A percentile compares a stretch with the other conserved stretches of the same genome.
These are phyloP conservation scores for Mitragyna speciosa DNA, from an alignment of 257 asterid genomes.

Conservation along the genomic window DNA sequence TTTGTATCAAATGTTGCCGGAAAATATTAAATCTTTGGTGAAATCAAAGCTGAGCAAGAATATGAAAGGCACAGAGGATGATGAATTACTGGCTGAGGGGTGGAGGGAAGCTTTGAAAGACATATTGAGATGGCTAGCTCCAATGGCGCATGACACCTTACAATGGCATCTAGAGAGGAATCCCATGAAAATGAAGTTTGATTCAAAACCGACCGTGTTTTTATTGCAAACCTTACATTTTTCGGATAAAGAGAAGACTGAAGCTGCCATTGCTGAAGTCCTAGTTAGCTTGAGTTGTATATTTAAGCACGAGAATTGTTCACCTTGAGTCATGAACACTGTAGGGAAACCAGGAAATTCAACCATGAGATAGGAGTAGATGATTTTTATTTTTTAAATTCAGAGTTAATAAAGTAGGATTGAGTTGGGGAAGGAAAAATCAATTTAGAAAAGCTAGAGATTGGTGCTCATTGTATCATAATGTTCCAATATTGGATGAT, in stretches of 20 bases:
- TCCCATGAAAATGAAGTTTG: slow-evolving; percentile 64
- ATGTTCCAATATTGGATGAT: background rate
- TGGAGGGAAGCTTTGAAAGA: slow-evolving; percentile 75
- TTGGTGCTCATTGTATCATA: background rate
- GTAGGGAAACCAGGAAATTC: background rate
- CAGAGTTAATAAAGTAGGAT: background rate
- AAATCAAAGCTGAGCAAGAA: slow-evolving; percentile 65
- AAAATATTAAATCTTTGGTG: slow-evolving; percentile 51
- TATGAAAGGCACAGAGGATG: slow-evolving; percentile 37
- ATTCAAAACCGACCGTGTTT: slow-evolving; percentile 43
- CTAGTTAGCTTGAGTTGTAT: slow-evolving; percentile 81
- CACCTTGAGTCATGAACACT: slow-evolving; percentile 21
- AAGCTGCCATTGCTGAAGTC: slow-evolving; percentile 81
- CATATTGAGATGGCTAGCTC: slow-evolving; percentile 75
- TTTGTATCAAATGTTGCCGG: slow-evolving; percentile 75
- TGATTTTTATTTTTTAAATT: background rate
- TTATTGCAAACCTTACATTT: slow-evolving; percentile 73
- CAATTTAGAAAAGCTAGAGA: background rate
- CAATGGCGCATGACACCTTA: slow-evolving; percentile 69
- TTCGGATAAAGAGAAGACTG: slow-evolving; percentile 81
- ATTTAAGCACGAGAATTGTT: slow-evolving; percentile 52
- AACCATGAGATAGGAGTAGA: background rate
- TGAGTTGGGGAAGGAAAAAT: background rate
- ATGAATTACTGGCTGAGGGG: slow-evolving; percentile 55
- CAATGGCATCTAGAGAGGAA: slow-evolving; percentile 76